Evolutionary conservation across 768 basidiomycete genomes (phyloP).

Genomic region (Neoboletus brunneissimus): DNA sequence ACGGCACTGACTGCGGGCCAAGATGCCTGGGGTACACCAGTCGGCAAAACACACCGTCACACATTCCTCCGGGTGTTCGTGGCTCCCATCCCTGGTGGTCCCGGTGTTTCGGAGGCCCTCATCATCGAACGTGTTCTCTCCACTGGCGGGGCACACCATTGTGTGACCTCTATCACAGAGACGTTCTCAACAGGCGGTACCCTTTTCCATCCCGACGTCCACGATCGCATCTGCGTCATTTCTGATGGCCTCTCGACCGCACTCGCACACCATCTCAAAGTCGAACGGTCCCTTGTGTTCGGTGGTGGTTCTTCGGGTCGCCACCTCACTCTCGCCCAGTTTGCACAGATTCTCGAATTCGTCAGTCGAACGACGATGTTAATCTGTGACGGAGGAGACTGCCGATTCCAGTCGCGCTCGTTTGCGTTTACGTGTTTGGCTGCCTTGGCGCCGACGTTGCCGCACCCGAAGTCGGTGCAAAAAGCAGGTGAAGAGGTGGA

Average conservation of each 20-base stretch:
- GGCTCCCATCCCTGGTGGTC: background rate
- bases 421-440: constrained; percentile 13
- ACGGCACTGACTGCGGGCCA: background rate
- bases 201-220: constrained; percentile 8
- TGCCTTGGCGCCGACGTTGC: constrained; percentile 5
- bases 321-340: background rate
- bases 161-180: background rate
- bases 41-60: background rate
- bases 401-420: constrained; percentile 11
- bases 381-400: constrained; percentile 9
- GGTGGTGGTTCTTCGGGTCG: background rate
- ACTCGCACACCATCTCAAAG: background rate
- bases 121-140: constrained; percentile 20
- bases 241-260: background rate
- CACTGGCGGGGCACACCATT: constrained; percentile 1
- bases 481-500: background rate
- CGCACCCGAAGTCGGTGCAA: background rate
- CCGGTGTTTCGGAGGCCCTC: background rate
- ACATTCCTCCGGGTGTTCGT: constrained; percentile 7
- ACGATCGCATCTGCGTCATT: constrained; percentile 7
- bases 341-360: constrained; percentile 7
- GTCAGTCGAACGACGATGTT: constrained; percentile 1
- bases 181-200: background rate
- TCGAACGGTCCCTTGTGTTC: constrained; percentile 11
- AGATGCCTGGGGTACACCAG: background rate